phyloP scores from a whole-genome alignment of 2,329 filamentous ascomycete species.

The Calonectria pauciramosa region DNA sequence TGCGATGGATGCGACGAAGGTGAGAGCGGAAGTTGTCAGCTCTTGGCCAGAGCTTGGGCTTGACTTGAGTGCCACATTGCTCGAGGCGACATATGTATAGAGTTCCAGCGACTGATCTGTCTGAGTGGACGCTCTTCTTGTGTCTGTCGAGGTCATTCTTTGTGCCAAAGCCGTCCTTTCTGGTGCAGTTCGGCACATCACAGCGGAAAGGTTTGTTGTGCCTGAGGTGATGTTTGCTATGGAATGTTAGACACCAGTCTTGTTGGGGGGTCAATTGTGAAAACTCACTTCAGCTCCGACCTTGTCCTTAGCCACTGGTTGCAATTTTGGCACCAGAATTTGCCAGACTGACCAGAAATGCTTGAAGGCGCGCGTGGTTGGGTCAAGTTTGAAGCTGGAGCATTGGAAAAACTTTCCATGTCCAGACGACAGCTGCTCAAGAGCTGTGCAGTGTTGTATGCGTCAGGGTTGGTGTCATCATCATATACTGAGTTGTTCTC shows the following conservation, averaged over 20 bases:
- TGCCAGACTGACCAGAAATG: constrained; percentile 32
- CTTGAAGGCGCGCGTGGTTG: constrained; percentile 32
- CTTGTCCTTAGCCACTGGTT: constrained; percentile 60
- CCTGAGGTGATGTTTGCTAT: constrained; percentile 80
- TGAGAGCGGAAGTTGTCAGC: constrained; percentile 91
- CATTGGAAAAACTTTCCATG: neutral
- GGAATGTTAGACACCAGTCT: constrained; percentile 35
- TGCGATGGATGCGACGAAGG: constrained; percentile 75
- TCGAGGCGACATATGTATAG: constrained; percentile 45
- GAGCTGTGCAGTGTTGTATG: constrained; percentile 53
- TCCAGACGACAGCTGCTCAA: constrained; percentile 48
- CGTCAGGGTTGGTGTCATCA: constrained; percentile 58
- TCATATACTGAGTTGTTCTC: constrained; percentile 60
- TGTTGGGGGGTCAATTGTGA: neutral
- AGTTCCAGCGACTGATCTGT: constrained; percentile 52
- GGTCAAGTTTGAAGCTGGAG: constrained; percentile 20
- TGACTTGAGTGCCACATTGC: constrained; percentile 39
- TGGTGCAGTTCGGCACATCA: constrained; percentile 66
- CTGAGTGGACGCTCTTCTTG: constrained; percentile 76
- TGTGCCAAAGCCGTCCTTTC: constrained; percentile 80
- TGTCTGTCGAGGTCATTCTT: constrained; percentile 87
- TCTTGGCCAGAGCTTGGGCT: constrained; percentile 80
- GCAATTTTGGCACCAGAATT: constrained; percentile 57
- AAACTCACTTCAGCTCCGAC: constrained; percentile 68
- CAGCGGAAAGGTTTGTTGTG: constrained; percentile 80